Evolutionary conservation across 163 green algal genomes (phyloP).

Genomic region (Chloromonas sp.): DNA sequence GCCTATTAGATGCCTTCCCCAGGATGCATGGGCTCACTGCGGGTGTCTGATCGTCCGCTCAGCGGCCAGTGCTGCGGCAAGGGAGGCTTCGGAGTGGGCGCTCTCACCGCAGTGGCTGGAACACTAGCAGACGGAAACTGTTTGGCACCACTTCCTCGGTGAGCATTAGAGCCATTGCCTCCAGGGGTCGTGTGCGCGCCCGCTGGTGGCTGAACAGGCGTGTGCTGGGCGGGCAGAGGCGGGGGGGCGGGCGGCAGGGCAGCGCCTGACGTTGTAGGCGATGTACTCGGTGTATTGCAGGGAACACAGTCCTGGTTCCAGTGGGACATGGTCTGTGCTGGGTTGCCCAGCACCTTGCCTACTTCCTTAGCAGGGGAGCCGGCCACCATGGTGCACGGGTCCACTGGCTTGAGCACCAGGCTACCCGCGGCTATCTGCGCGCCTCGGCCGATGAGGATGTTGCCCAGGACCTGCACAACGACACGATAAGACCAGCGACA

Average conservation of each 20-base stretch:
- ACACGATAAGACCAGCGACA: not conserved
- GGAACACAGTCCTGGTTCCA: not conserved
- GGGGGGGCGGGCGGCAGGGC: too few relatives aligned
- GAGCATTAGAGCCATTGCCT: too few relatives aligned
- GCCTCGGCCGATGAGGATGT: conserved; percentile 86
- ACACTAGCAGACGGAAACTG: too few relatives aligned
- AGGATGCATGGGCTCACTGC: not conserved
- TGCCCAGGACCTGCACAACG: conserved; percentile 64
- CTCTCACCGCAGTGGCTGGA: too few relatives aligned
- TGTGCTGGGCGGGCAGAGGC: too few relatives aligned
- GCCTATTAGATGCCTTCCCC: not conserved
- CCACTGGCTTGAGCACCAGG: conserved; percentile 92
- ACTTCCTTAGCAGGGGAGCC: conserved; percentile 80
- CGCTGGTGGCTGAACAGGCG: too few relatives aligned
- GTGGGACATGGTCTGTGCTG: conserved; percentile 28
- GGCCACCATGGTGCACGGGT: conserved; percentile 77
- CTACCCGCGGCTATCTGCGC: conserved; percentile 86
- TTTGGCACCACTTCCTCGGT: too few relatives aligned
- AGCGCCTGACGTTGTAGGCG: too few relatives aligned
- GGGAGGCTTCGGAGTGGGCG: too few relatives aligned
- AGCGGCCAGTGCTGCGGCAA: conserved; percentile 5
- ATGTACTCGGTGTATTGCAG: not conserved
- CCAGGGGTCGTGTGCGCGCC: too few relatives aligned
- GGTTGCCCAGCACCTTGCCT: conserved; percentile 41
- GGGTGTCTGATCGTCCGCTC: not conserved